These are phyloP conservation scores for Pascua guehoae DNA, from an alignment of 1,284 basidiomycete genomes.

Conservation along the genomic window DNA sequence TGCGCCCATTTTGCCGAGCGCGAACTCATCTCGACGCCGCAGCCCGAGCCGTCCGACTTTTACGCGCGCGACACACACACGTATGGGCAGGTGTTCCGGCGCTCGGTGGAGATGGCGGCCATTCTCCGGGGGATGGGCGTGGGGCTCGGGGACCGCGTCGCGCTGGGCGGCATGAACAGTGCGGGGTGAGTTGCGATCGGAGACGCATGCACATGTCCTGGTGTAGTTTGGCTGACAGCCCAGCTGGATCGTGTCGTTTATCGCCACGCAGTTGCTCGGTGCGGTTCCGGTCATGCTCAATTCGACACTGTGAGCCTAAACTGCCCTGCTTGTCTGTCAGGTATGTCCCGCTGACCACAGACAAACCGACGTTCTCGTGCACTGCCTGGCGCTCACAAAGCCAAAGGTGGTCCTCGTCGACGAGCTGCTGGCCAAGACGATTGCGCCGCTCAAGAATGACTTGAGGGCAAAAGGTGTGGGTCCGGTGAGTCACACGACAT, in stretches of 20 bases:
- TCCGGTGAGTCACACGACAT: not conserved
- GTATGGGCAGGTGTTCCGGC: constrained; percentile 20
- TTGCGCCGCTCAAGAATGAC: not conserved
- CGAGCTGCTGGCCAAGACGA: constrained; percentile 23
- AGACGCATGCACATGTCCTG: no score
- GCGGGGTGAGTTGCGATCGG: constrained; percentile 3
- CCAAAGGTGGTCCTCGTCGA: constrained; percentile 31
- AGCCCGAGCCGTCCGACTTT: constrained; percentile 3
- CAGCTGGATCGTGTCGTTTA: constrained; percentile 35
- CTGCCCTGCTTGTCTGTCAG: constrained; percentile 6
- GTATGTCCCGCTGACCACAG: not conserved
- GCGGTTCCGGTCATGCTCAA: constrained; percentile 36
- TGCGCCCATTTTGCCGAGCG: not conserved
- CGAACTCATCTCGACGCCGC: constrained; percentile 1
- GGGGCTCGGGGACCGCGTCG: constrained; percentile 28
- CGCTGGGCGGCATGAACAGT: constrained; percentile 34
- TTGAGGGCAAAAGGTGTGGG: not conserved
- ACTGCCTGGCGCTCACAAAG: constrained; percentile 23
- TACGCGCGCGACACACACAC: constrained; percentile 7
- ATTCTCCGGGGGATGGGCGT: constrained; percentile 31
- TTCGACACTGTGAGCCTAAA: constrained; percentile 32
- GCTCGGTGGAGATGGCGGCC: constrained; percentile 21
- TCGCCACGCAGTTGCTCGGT: constrained; percentile 37
- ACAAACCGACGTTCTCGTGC: constrained; percentile 6
- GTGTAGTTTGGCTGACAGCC: constrained; percentile 2